Evolutionary conservation across 1,284 basidiomycete species (phyloP).

Genomic region (Sporisorium scitamineum): DNA sequence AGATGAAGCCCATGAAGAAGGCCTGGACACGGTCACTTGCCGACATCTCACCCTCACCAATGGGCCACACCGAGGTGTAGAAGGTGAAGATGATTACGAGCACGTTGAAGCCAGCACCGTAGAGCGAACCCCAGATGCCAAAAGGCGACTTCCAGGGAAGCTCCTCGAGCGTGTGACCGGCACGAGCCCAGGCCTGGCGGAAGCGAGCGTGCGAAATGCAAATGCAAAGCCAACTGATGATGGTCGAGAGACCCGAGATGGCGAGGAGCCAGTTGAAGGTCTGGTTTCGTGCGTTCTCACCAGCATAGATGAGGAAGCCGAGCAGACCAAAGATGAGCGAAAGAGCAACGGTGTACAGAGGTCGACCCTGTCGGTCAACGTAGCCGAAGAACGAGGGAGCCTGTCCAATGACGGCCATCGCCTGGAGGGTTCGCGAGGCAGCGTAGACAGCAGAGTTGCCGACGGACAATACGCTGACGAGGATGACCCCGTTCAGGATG

Average conservation of each 20-base stretch:
- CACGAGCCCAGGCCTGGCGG: slow-evolving; percentile 73
- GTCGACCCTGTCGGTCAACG: slow-evolving; percentile 73
- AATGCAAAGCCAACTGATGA: slow-evolving; percentile 71
- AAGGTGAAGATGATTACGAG: slow-evolving; percentile 54
- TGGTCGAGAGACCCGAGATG: slow-evolving; percentile 72
- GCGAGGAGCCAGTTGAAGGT: slow-evolving; percentile 72
- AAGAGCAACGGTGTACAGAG: slow-evolving; percentile 70
- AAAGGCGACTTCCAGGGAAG: slow-evolving; percentile 72
- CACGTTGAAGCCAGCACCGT: slow-evolving; percentile 69
- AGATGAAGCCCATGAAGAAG: slow-evolving; percentile 72
- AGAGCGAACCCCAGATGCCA: slow-evolving; percentile 71
- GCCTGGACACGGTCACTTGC: slow-evolving; percentile 66
- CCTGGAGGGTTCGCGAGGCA: slow-evolving; percentile 69
- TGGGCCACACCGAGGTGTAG: slow-evolving; percentile 57
- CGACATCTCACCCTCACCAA: slow-evolving; percentile 58
- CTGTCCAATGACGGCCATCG: slow-evolving; percentile 69
- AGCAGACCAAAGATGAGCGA: slow-evolving; percentile 61
- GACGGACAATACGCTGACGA: slow-evolving; percentile 70
- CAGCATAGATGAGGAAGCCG: slow-evolving; percentile 69
- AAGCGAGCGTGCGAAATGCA: slow-evolving; percentile 73
- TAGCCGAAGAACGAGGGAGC: slow-evolving; percentile 70
- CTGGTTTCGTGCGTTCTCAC: slow-evolving; percentile 60
- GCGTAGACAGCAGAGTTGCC: slow-evolving; percentile 70
- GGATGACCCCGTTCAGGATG: slow-evolving; percentile 72
- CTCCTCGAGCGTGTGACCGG: slow-evolving; percentile 71